Conservation (phyloP, 202 grass and related monocot species). For the Digitaria exilis region DNA sequence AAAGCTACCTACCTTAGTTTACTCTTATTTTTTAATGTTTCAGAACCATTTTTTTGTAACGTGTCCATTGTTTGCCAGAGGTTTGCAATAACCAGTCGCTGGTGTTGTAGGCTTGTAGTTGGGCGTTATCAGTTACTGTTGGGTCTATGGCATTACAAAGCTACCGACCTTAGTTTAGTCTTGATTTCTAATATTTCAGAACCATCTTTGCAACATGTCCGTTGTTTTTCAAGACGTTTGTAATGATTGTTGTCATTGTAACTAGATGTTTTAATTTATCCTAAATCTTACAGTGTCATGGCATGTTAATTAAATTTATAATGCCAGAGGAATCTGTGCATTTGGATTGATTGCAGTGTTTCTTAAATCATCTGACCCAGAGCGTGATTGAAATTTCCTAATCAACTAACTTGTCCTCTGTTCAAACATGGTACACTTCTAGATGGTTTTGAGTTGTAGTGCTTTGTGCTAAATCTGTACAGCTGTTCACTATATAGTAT, state of each 20-base stretch:
- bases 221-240: conserved; percentile 23
- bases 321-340: background rate
- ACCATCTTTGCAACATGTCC: background rate
- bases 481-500: conserved; percentile 10
- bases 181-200: background rate
- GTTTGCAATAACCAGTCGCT: background rate
- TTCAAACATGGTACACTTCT: conserved; percentile 10
- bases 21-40: background rate
- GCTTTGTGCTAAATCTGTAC: conserved; percentile 10
- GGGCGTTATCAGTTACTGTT: background rate
- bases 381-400: background rate
- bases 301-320: background rate
- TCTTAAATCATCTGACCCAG: background rate
- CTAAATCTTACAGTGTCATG: conserved; percentile 11
- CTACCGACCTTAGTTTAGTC: background rate
- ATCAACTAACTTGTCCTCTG: background rate
- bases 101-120: background rate
- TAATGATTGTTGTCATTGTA: background rate
- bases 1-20: background rate
- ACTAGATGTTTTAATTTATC: conserved; percentile 26
- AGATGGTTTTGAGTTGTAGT: background rate
- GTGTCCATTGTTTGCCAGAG: conserved; percentile 12
- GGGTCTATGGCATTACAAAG: background rate
- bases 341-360: background rate
- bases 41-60: background rate